Conservation (phyloP, 495 filamentous ascomycete species). For the Aspergillus bertholletiae region DNA sequence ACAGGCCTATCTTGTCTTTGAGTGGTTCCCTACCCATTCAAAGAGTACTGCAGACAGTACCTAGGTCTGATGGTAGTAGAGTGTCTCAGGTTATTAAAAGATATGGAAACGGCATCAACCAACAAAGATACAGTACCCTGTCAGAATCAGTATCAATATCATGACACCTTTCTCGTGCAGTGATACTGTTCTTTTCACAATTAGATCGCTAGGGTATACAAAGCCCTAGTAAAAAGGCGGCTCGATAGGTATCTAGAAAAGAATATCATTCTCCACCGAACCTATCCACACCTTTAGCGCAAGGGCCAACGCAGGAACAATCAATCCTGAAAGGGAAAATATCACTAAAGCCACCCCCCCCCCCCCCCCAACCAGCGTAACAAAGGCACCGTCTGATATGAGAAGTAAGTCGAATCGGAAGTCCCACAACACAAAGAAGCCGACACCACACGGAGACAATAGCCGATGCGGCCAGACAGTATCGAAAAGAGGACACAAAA, state of each 20-base stretch:
- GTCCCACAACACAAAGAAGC: too few relatives aligned
- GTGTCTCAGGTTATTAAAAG: background rate
- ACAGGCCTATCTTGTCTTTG: background rate
- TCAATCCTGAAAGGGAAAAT: constrained; percentile 27
- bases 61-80: background rate
- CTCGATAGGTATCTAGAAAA: constrained; percentile 7
- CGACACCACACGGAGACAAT: too few relatives aligned
- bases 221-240: background rate
- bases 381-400: constrained; percentile 8
- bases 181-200: too few relatives aligned
- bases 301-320: constrained; percentile 27
- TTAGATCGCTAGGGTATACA: too few relatives aligned
- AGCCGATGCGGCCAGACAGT: background rate
- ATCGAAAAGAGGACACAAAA: background rate
- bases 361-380: constrained; percentile 1
- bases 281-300: constrained; percentile 13
- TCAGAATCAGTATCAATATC: too few relatives aligned
- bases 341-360: constrained; percentile 14
- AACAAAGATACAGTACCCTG: too few relatives aligned
- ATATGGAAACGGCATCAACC: background rate
- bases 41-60: background rate
- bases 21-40: background rate
- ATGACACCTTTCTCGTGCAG: too few relatives aligned
- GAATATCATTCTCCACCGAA: constrained; percentile 5
- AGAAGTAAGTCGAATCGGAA: too few relatives aligned